Evolutionary conservation across 2,329 filamentous ascomycete genomes (phyloP).

Genomic region (Tolypocladium album): DNA sequence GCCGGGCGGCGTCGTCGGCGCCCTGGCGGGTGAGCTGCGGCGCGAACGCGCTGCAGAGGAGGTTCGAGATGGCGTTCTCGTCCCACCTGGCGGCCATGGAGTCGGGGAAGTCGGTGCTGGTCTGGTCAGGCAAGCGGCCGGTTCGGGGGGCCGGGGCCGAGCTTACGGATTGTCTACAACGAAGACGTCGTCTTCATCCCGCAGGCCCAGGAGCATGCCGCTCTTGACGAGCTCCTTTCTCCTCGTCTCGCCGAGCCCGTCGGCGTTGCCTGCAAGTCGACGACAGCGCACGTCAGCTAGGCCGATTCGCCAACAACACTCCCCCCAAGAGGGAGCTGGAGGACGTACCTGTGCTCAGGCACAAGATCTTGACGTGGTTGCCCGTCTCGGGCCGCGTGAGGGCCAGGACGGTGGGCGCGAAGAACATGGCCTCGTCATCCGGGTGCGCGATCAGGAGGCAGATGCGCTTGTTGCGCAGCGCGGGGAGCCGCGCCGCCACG

Average conservation of each 20-base stretch:
- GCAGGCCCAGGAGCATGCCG: slow-evolving; percentile 64
- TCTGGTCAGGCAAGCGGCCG: neutral
- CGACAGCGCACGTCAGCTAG: neutral
- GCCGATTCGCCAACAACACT: neutral
- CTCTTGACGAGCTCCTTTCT: slow-evolving; percentile 77
- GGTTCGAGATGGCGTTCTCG: slow-evolving; percentile 52
- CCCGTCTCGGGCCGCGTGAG: slow-evolving; percentile 68
- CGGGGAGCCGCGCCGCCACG: slow-evolving; percentile 47
- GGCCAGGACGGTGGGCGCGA: slow-evolving; percentile 78
- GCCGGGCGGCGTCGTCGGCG: slow-evolving; percentile 20
- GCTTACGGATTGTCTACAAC: slow-evolving; percentile 68
- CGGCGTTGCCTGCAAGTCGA: slow-evolving; percentile 56
- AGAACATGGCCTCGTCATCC: slow-evolving; percentile 99
- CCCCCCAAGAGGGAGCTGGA: neutral
- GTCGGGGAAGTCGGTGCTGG: slow-evolving; percentile 62
- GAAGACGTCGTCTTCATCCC: slow-evolving; percentile 66
- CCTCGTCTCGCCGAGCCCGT: slow-evolving; percentile 73
- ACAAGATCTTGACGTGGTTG: slow-evolving; percentile 91
- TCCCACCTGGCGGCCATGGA: slow-evolving; percentile 79
- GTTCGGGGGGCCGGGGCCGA: too few species aligned
- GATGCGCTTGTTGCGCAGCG: slow-evolving; percentile 72
- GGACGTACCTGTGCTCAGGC: slow-evolving; percentile 65
- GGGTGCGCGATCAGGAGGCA: slow-evolving; percentile 92
- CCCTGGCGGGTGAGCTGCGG: slow-evolving; percentile 41
- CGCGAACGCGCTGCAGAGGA: slow-evolving; percentile 65